Evolutionary conservation across 129 eudicot species (phyloP), one percentile per base, ranked within the genome.

Genomic region (Glebionis coronaria): DNA sequence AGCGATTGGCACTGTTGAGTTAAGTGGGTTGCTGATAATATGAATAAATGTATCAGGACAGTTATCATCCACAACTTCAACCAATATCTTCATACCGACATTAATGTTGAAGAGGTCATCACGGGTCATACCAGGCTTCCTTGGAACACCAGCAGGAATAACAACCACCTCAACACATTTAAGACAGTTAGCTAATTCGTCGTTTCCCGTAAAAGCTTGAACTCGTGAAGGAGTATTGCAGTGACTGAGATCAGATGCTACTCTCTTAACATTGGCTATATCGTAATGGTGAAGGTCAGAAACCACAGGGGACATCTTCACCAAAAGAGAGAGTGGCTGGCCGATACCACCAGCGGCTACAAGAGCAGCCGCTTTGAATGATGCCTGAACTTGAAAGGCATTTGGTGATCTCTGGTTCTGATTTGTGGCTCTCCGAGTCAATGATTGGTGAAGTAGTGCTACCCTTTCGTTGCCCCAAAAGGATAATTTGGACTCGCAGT

Each of bases 11-110:
- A 89, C 84, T 0, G 92, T 89, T 21, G 96, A 89, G 82, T 89
- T 89, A 31, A 89, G 93, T 0, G 96, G 96, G 68, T 89, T 89
- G 78, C 93, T 89, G 96, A n/a, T n/a, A n/a, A n/a, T n/a, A n/a
- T n/a, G n/a, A n/a, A n/a, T n/a, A n/a, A n/a, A n/a, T n/a, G n/a
- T 90, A 53, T 89, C 81, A 3, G 93, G 93, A 74, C 87, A 89
- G 65, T 85, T 85, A 66, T 89, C 94, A 56, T 93, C 96, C 10
- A 89, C 94, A 69, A 90, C 88, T 80, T 83, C 90, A 25, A 85
- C 80, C 72, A 89, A 57, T 44, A 60, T 72, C 78, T 85, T 89
- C 12, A 89, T 89, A 75, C 31, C 77, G 23, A 85, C n/a, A n/a
- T n/a, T n/a, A n/a, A n/a, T n/a, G n/a, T n/a, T n/a, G n/a, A n/a